Conservation (phyloP, 2,329 filamentous ascomycete genomes). For the Microcyclospora tardicrescens region DNA sequence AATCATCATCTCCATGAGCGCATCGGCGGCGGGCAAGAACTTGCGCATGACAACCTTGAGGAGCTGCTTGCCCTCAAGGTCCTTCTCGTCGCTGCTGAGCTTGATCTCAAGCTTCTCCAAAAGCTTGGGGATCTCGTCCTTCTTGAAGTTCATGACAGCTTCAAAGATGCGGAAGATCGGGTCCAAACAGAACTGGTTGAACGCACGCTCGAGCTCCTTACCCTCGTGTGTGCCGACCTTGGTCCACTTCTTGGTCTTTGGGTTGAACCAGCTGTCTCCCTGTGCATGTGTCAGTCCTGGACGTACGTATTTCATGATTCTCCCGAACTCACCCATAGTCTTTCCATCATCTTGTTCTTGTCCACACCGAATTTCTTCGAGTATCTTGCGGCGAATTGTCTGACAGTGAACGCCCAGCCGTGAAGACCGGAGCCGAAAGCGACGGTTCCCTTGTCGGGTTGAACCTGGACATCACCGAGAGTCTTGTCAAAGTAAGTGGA, state of each 20-base stretch:
- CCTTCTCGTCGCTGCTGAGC: conserved; percentile 72
- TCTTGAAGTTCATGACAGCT: conserved; percentile 97
- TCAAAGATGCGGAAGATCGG: conserved; percentile 99
- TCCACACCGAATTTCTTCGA: conserved; percentile 99
- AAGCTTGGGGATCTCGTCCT: conserved; percentile 71
- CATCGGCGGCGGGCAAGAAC: conserved; percentile 96
- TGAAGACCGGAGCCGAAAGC: conserved; percentile 99
- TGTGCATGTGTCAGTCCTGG: conserved; percentile 18
- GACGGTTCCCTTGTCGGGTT: conserved; percentile 93
- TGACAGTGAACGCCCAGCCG: conserved; percentile 98
- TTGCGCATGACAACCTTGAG: conserved; percentile 98
- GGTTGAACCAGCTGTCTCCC: conserved; percentile 99
- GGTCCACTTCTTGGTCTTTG: conserved; percentile 99
- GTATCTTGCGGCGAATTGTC: conserved; percentile 91
- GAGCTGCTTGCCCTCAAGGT: conserved; percentile 92
- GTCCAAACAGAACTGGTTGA: conserved; percentile 99
- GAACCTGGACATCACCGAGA: conserved; percentile 96
- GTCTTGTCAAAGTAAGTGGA: conserved; percentile 96
- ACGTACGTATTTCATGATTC: background rate
- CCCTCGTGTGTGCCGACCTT: conserved; percentile 73
- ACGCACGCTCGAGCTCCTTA: conserved; percentile 88
- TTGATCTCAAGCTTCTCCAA: conserved; percentile 92
- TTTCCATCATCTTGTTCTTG: conserved; percentile 99
- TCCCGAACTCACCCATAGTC: conserved; percentile 67
- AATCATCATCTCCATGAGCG: conserved; percentile 99